Conservation (phyloP, 2,329 filamentous ascomycete species). For the Exophiala sp. region DNA sequence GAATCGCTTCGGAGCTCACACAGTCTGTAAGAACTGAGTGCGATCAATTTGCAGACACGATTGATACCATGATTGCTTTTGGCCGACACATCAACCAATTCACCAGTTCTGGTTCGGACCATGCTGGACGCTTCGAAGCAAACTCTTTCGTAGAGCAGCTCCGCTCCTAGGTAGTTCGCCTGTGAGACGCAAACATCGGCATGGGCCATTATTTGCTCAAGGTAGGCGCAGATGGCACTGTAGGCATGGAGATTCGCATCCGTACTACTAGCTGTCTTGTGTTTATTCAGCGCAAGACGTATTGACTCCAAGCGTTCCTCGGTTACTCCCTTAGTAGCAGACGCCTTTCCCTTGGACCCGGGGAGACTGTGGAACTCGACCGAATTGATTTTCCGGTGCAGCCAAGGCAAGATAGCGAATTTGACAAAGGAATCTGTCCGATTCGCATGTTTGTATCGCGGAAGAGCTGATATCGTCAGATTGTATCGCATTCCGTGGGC, state of each 20-base stretch:
- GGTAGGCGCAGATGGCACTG: constrained; percentile 18
- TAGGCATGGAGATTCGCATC: constrained; percentile 20
- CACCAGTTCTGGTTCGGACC: constrained; percentile 21
- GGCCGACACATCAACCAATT: constrained; percentile 21
- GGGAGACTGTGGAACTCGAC: constrained; percentile 11
- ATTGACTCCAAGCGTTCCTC: constrained; percentile 5
- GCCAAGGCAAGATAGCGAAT: constrained; percentile 15
- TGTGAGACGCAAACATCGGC: constrained; percentile 18
- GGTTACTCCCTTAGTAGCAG: no score
- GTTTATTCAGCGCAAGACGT: constrained; percentile 6
- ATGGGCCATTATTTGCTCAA: constrained; percentile 17
- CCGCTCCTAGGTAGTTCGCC: constrained; percentile 11
- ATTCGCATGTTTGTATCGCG: constrained; percentile 1
- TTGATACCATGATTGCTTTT: constrained; percentile 23
- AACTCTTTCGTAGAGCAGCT: constrained; percentile 18
- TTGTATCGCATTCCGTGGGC: constrained; percentile 20
- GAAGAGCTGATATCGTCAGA: constrained; percentile 10
- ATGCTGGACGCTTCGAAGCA: constrained; percentile 21
- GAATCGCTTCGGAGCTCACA: constrained; percentile 24
- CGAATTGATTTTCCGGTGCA: constrained; percentile 17
- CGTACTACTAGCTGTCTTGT: constrained; percentile 2
- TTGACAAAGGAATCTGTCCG: constrained; percentile 16
- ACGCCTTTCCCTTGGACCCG: not conserved
- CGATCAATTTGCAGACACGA: constrained; percentile 23
- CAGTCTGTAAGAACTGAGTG: constrained; percentile 22